Percentiles rank a stretch among this genome's conserved stretches.
These are phyloP conservation scores for Dactylellina sp. DNA, from an alignment of 2,329 filamentous ascomycete species.

Conservation along the genomic window DNA sequence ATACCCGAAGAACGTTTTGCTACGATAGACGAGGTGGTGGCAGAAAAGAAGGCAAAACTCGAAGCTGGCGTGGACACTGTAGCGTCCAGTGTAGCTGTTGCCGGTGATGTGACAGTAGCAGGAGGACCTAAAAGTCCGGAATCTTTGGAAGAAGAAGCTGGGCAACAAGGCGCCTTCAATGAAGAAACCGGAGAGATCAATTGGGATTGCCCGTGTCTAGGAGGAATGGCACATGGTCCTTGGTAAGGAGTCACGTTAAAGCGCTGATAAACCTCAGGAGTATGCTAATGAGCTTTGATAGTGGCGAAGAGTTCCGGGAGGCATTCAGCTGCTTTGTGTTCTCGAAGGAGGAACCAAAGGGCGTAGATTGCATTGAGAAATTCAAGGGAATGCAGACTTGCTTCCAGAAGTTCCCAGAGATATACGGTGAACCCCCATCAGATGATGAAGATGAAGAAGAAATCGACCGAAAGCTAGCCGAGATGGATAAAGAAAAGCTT, in stretches of 20 bases:
- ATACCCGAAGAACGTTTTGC: constrained; percentile 61
- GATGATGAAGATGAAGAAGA: constrained; percentile 73
- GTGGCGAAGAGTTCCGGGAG: constrained; percentile 89
- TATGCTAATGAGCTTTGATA: constrained; percentile 18
- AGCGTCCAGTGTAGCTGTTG: background rate
- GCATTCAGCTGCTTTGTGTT: constrained; percentile 99
- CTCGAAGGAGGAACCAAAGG: constrained; percentile 93
- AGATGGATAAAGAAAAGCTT: constrained; percentile 34
- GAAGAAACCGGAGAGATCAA: constrained; percentile 99
- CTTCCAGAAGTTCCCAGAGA: constrained; percentile 90
- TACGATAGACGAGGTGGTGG: constrained; percentile 58
- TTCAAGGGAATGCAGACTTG: constrained; percentile 99
- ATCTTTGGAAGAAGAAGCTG: constrained; percentile 81
- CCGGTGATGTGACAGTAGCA: constrained; percentile 37
- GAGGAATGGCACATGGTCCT: constrained; percentile 95
- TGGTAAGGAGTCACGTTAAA: constrained; percentile 66
- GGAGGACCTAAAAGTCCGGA: constrained; percentile 65
- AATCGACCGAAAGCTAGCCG: constrained; percentile 49
- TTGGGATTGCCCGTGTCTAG: constrained; percentile 98
- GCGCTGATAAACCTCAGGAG: background rate
- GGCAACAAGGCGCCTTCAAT: constrained; percentile 92
- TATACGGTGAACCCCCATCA: constrained; percentile 90
- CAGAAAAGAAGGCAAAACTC: constrained; percentile 57
- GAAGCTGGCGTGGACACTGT: constrained; percentile 23
- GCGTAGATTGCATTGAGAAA: constrained; percentile 96